Percentiles rank a stretch among this genome's conserved stretches.
phyloP scores from a whole-genome alignment of 208 protist genomes.

The Acanthamoeba healyi region DNA sequence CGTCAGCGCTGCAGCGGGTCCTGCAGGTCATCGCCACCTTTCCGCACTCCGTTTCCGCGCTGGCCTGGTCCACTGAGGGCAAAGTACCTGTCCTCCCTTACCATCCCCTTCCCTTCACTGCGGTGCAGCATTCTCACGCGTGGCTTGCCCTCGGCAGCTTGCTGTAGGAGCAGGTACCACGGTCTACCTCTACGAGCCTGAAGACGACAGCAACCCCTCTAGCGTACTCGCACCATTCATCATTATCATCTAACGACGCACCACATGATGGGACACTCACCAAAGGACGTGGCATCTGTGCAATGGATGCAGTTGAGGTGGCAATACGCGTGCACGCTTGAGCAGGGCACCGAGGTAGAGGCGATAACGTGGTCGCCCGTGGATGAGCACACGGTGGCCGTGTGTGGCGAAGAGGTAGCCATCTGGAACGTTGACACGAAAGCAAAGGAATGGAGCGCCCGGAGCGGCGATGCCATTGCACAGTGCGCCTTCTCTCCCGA shows the following conservation, averaged over 20 bases:
- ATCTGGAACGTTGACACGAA: background rate
- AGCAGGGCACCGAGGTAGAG: background rate
- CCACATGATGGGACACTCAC: background rate
- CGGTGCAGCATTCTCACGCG: background rate
- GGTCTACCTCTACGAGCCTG: constrained; percentile 33
- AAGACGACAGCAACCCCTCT: too few species aligned
- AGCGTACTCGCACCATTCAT: too few species aligned
- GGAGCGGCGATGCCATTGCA: background rate
- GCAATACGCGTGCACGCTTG: background rate
- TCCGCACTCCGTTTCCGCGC: background rate
- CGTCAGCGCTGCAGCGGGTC: constrained; percentile 41
- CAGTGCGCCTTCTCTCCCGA: constrained; percentile 63
- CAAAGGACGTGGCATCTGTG: background rate
- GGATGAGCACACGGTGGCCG: background rate
- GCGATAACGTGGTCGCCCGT: constrained; percentile 30
- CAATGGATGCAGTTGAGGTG: background rate
- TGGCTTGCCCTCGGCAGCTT: background rate
- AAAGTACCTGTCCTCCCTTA: background rate
- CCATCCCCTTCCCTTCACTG: too few species aligned
- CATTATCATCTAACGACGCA: too few species aligned
- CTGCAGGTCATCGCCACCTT: constrained; percentile 3
- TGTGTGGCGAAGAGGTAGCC: constrained; percentile 22
- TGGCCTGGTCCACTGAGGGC: background rate
- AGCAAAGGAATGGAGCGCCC: background rate
- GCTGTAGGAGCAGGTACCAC: constrained; percentile 30